Evolutionary conservation across 495 filamentous ascomycete species (phyloP).

Genomic region (Penicillium manginii): DNA sequence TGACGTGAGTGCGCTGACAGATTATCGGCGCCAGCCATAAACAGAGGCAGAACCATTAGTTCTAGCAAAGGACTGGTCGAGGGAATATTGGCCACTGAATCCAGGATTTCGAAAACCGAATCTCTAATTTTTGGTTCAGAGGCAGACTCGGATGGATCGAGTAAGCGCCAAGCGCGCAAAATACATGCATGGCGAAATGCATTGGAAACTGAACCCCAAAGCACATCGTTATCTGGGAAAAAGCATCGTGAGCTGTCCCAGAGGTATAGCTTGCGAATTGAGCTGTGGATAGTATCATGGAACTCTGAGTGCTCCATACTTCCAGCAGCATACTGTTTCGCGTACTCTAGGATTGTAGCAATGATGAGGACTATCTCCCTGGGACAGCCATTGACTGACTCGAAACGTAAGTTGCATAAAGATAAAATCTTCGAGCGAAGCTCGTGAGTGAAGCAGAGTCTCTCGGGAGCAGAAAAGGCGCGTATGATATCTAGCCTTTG

Average conservation of each 20-base stretch:
- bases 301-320: conserved; percentile 25
- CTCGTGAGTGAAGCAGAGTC: conserved; percentile 40
- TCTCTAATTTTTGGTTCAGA: conserved; percentile 31
- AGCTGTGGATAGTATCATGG: conserved; percentile 18
- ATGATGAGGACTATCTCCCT: conserved; percentile 40
- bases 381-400: conserved; percentile 43
- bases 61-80: conserved; percentile 32
- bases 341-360: conserved; percentile 35
- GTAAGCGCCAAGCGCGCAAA: conserved; percentile 36
- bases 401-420: conserved; percentile 35
- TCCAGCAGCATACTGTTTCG: conserved; percentile 35
- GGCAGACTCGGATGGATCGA: conserved; percentile 33
- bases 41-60: conserved; percentile 39
- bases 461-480: conserved; percentile 34
- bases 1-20: conserved; percentile 38
- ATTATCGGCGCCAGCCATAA: conserved; percentile 42
- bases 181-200: conserved; percentile 41
- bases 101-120: conserved; percentile 35
- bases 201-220: conserved; percentile 37
- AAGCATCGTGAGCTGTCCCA: conserved; percentile 31
- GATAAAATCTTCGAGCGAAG: conserved; percentile 35
- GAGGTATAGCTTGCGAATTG: conserved; percentile 30
- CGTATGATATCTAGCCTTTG: conserved; percentile 42
- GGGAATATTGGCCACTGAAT: conserved; percentile 38
- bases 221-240: conserved; percentile 34